Percentiles rank a stretch among this genome's conserved stretches.
Conservation (phyloP, 192 early-diverging fungal genomes). For the Chytriomyces confervae region DNA sequence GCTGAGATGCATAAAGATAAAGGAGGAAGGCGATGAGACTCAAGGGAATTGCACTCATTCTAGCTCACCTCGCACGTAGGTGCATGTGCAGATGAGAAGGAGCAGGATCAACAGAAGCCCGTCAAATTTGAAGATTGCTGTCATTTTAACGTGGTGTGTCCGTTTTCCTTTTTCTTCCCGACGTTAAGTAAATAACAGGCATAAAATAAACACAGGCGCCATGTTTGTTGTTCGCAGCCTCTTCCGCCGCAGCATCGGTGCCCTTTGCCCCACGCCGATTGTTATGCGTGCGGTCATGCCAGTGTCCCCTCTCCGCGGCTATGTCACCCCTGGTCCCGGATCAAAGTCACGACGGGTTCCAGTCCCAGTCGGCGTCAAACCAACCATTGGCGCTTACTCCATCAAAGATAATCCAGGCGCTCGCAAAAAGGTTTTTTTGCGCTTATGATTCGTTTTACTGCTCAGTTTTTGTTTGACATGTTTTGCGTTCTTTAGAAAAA, state of each 20-base stretch:
- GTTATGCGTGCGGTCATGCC: no score
- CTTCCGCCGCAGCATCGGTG: background rate
- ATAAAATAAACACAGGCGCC: no score
- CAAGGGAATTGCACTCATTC: background rate
- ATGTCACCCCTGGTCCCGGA: constrained; percentile 20
- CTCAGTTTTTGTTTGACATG: background rate
- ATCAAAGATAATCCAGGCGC: constrained; percentile 49
- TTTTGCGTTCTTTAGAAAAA: constrained; percentile 18
- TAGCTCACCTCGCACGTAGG: constrained; percentile 70
- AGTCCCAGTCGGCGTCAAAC: background rate
- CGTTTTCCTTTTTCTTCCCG: no score
- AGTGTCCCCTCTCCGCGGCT: constrained; percentile 18
- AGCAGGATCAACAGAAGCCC: constrained; percentile 89
- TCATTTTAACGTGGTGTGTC: constrained; percentile 13
- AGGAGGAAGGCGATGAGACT: background rate
- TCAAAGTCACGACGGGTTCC: constrained; percentile 13
- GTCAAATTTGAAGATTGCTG: constrained; percentile 96
- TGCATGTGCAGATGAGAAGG: constrained; percentile 95
- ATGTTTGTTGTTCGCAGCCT: background rate
- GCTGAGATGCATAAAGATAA: constrained; percentile 36
- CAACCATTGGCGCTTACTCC: constrained; percentile 11
- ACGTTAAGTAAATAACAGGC: no score
- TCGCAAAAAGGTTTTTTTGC: constrained; percentile 39
- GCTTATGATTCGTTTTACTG: background rate
- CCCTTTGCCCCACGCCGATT: no score